These are phyloP conservation scores for Rhodomyrtus tomentosa DNA, from an alignment of 345 rosid species.

Conservation along the genomic window DNA sequence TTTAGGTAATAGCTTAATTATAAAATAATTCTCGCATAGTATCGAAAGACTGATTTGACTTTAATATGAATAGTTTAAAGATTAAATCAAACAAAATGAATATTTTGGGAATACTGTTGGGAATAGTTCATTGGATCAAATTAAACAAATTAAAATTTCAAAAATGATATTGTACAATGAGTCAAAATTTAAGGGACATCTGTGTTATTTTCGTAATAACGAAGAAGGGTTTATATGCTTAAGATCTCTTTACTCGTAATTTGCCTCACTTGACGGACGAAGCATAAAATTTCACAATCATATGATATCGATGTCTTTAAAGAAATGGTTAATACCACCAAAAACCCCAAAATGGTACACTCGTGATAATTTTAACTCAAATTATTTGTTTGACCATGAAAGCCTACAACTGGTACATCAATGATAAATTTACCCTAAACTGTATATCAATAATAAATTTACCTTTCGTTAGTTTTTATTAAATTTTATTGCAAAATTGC, in stretches of 20 bases:
- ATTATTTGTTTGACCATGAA: too few species aligned
- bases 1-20: neutral
- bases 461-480: too few species aligned
- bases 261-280: neutral
- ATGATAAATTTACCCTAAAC: too few species aligned
- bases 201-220: neutral
- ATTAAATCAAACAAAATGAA: neutral
- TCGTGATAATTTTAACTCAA: too few species aligned
- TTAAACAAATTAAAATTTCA: neutral
- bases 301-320: neutral
- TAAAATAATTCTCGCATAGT: neutral
- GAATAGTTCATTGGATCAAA: neutral
- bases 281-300: neutral
- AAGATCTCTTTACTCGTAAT: neutral
- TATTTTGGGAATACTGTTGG: accelerated
- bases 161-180: accelerated
- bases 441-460: too few species aligned
- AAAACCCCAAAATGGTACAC: too few species aligned
- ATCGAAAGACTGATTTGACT: accelerated
- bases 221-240: neutral
- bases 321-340: too few species aligned
- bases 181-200: accelerated
- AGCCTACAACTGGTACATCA: too few species aligned
- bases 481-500: too few species aligned
- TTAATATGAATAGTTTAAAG: neutral